These are phyloP conservation scores for Ampelomyces quisqualis DNA, from an alignment of 2,329 filamentous ascomycete genomes.

Conservation along the genomic window DNA sequence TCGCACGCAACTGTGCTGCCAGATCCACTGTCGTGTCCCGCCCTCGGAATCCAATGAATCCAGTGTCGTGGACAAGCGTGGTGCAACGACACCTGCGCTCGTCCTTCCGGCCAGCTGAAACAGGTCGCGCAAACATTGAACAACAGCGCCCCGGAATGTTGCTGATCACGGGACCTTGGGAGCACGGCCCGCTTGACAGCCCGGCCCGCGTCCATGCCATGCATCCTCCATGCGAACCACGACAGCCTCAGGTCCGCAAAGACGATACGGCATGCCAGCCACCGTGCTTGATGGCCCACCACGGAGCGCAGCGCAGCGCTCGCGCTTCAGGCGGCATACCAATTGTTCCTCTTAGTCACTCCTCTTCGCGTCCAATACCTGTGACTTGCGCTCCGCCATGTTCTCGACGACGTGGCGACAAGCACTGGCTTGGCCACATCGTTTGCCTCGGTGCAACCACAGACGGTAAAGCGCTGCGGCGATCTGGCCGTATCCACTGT, in stretches of 20 bases:
- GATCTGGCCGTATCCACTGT: conserved; percentile 17
- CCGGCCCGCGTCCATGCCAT: conserved; percentile 22
- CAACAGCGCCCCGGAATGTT: too few relatives aligned
- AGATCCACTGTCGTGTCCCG: conserved; percentile 23
- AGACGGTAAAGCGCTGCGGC: conserved; percentile 28
- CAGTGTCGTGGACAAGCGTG: conserved; percentile 26
- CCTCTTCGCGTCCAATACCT: conserved; percentile 11
- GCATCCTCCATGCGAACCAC: conserved; percentile 39
- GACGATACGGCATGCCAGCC: conserved; percentile 23
- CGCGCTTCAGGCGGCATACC: conserved; percentile 41
- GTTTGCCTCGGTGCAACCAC: conserved; percentile 31
- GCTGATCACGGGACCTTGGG: conserved; percentile 28
- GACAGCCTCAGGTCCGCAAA: conserved; percentile 26
- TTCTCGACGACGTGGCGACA: conserved; percentile 30
- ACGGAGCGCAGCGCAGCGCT: conserved; percentile 17
- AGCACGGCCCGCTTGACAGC: conserved; percentile 26
- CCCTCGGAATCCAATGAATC: conserved; percentile 22
- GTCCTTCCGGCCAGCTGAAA: conserved; percentile 34
- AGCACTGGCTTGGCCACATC: conserved; percentile 14
- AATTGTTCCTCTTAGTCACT: conserved; percentile 25
- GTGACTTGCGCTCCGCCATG: conserved; percentile 3
- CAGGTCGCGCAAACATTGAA: conserved; percentile 16
- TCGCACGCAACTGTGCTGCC: conserved; percentile 17
- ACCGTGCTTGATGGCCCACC: conserved; percentile 20
- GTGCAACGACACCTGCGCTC: conserved; percentile 26